Conservation (phyloP, 169 alveolate genomes). For the Eimeria tenella region DNA sequence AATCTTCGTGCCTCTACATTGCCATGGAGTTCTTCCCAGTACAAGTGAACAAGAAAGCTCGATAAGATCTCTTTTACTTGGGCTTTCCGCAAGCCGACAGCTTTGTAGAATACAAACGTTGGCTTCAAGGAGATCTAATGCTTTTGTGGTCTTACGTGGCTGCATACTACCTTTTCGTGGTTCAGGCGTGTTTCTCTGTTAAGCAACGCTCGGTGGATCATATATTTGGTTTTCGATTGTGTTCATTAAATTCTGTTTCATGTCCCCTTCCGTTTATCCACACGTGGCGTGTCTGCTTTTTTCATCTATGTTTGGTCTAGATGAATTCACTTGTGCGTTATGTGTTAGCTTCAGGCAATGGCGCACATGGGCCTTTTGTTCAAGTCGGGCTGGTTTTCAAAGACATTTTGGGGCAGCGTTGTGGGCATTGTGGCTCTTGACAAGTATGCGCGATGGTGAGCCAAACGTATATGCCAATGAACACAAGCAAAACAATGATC, state of each 20-base stretch:
- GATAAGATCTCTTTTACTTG: no score
- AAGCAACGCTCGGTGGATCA: background rate
- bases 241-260: background rate
- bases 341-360: background rate
- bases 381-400: conserved; percentile 60
- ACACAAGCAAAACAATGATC: no score
- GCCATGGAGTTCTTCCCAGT: no score
- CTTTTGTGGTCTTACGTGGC: no score
- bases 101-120: no score
- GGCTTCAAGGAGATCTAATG: no score
- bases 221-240: background rate
- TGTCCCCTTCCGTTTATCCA: background rate
- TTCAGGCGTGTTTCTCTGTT: background rate
- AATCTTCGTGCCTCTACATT: no score
- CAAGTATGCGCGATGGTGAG: conserved; percentile 64
- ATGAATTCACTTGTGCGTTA: no score
- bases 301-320: background rate
- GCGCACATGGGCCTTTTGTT: conserved; percentile 71
- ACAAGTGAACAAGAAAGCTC: no score
- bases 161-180: no score
- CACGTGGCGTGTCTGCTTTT: background rate
- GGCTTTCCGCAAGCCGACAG: no score
- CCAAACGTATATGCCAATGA: background rate
- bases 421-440: conserved; percentile 43
- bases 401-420: conserved; percentile 43